These are phyloP conservation scores for Xylariomycetidae sp. DNA, from an alignment of 2,329 filamentous ascomycete species.

Conservation along the genomic window DNA sequence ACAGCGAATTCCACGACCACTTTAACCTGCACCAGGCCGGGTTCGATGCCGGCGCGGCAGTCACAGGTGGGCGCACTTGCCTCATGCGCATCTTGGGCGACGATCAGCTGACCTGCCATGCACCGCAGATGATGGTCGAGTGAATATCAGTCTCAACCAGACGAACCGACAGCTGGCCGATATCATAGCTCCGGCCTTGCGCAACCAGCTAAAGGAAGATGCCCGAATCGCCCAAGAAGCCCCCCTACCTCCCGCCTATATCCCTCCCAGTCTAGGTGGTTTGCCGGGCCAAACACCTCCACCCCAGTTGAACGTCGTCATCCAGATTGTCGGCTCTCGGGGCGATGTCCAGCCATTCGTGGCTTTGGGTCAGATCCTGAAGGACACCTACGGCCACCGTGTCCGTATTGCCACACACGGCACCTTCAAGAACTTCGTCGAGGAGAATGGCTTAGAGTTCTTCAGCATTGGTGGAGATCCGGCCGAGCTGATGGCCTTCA, in stretches of 20 bases:
- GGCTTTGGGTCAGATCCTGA: conserved; percentile 45
- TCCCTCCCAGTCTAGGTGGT: conserved; percentile 66
- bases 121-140: conserved; percentile 60
- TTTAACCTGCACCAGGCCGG: conserved; percentile 56
- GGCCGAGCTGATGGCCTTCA: conserved; percentile 49
- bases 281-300: conserved; percentile 40
- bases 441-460: conserved; percentile 47
- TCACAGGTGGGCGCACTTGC: conserved; percentile 40
- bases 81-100: too few species aligned
- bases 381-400: conserved; percentile 43
- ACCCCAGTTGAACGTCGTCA: conserved; percentile 43
- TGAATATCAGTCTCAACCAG: conserved; percentile 75
- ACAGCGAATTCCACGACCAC: conserved; percentile 50
- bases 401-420: conserved; percentile 52
- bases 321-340: conserved; percentile 46
- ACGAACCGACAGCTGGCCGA: conserved; percentile 59
- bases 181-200: conserved; percentile 59
- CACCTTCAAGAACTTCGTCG: conserved; percentile 47
- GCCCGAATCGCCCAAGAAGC: conserved; percentile 23
- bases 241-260: conserved; percentile 60
- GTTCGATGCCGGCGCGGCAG: conserved; percentile 54
- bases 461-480: conserved; percentile 53
- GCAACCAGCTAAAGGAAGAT: conserved; percentile 49
- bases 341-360: conserved; percentile 56
- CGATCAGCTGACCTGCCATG: too few species aligned